Evolutionary conservation across 345 rosid species (phyloP).

Genomic region (sweet orange (Citrus sinensis)): DVS_A1.0 CM039167.1:8493001-8493500

Average conservation of each 20-base stretch:
- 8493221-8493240: constrained; percentile 74
- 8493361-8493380: constrained; percentile 69
- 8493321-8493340: constrained; percentile 80
- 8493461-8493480: not conserved
- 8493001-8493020: constrained; percentile 72
- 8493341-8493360: constrained; percentile 52
- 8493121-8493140: not conserved
- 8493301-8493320: constrained; percentile 83
- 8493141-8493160: not conserved
- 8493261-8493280: constrained; percentile 55
- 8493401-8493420: constrained; percentile 54
- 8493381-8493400: constrained; percentile 50
- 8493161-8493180: constrained; percentile 23
- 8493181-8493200: constrained; percentile 76
- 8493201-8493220: constrained; percentile 70
- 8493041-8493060: constrained; percentile 89
- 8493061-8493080: constrained; percentile 92
- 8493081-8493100: constrained; percentile 85
- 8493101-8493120: constrained; percentile 35
- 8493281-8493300: constrained; percentile 65
- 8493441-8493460: not conserved
- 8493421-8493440: not conserved
- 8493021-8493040: constrained; percentile 86
- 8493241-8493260: constrained; percentile 51
- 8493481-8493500: not conserved